Evolutionary conservation across 768 basidiomycete species (phyloP).

Genomic region (Agaricus subrufescens): DNA sequence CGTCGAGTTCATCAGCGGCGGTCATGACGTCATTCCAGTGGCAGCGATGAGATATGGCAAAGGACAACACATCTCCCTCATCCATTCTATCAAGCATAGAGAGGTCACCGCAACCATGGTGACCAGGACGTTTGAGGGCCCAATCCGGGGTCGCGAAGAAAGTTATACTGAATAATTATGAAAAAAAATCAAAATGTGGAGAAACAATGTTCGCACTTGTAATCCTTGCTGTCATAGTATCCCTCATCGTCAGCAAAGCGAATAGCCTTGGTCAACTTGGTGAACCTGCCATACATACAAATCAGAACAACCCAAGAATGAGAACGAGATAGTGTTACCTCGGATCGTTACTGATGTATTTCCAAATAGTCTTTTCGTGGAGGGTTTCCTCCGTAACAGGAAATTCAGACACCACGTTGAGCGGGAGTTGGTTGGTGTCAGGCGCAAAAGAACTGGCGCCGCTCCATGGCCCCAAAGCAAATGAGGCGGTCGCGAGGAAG

Average conservation of each 20-base stretch:
- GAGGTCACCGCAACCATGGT: conserved; percentile 12
- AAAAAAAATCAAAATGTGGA: neutral
- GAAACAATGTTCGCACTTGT: neutral
- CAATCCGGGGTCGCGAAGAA: conserved; percentile 49
- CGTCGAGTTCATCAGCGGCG: conserved; percentile 4
- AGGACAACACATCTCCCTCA: conserved; percentile 1
- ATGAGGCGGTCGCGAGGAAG: neutral
- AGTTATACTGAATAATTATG: conserved; percentile 32
- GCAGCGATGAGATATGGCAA: conserved; percentile 18
- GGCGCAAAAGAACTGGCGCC: neutral
- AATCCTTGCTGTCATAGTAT: conserved; percentile 9
- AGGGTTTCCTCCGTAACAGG: too few relatives aligned
- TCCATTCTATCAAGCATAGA: neutral
- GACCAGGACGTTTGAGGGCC: conserved; percentile 26
- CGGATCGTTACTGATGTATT: conserved; percentile 11
- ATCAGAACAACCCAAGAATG: neutral
- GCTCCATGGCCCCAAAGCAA: conserved; percentile 6
- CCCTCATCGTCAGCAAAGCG: conserved; percentile 18
- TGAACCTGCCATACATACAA: conserved; percentile 13
- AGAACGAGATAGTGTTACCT: neutral
- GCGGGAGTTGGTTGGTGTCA: neutral
- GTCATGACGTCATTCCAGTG: conserved; percentile 3
- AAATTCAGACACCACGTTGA: neutral
- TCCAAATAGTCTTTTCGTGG: conserved; percentile 12
- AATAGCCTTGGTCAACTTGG: conserved; percentile 20